These are phyloP conservation scores for Rhodotorula toruloides DNA, from an alignment of 768 basidiomycete genomes.

Conservation along the genomic window DNA sequence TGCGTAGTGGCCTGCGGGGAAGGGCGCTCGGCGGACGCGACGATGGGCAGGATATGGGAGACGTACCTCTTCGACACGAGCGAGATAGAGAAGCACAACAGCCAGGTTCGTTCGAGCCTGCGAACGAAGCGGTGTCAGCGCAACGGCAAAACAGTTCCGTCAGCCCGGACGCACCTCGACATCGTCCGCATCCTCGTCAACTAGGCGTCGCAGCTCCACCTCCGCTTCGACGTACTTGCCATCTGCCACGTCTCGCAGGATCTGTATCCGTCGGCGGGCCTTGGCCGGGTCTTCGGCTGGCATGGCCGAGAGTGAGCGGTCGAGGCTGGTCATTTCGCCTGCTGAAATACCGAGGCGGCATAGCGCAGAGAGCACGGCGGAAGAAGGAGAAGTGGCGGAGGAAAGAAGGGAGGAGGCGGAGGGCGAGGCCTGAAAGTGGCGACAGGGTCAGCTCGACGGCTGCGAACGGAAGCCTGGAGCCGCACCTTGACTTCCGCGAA, in stretches of 20 bases:
- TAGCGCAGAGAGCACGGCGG: no score
- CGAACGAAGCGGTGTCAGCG: background rate
- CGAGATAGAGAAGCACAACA: conserved; percentile 7
- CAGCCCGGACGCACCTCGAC: conserved; percentile 3
- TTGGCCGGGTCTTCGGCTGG: background rate
- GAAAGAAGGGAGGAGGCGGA: no score
- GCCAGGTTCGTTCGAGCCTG: conserved; percentile 16
- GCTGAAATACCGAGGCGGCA: no score
- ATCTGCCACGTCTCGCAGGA: background rate
- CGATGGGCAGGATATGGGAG: background rate
- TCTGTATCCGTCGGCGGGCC: background rate
- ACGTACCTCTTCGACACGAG: conserved; percentile 7
- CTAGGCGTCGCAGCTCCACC: background rate
- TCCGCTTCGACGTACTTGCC: conserved; percentile 10
- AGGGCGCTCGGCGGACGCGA: no score
- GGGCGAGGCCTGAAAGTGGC: no score
- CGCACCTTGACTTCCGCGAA: conserved; percentile 10
- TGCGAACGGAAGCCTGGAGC: no score
- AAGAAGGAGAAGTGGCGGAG: no score
- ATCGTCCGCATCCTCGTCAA: background rate
- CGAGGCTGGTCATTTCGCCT: no score
- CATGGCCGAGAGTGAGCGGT: no score
- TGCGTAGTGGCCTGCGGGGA: conserved; percentile 4
- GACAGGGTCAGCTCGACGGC: no score
- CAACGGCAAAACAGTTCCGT: fast-evolving